Conservation (phyloP, 2,329 filamentous ascomycete genomes). For the Ophioceras dolichostomum region DNA sequence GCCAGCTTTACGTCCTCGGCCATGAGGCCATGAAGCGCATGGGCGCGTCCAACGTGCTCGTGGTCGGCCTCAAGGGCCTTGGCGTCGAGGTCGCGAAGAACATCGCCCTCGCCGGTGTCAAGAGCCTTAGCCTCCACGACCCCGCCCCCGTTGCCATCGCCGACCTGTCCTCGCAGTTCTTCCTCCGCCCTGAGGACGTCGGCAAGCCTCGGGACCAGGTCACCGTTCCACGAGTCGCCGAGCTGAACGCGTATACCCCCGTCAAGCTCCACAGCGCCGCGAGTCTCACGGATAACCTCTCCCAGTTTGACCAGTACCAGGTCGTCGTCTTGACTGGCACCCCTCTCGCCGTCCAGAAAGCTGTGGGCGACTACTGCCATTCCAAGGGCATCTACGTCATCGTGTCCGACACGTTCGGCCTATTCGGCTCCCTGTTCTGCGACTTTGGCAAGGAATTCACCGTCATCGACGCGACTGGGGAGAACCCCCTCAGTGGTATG, state of each 20-base stretch:
- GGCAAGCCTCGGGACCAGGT: conserved; percentile 83
- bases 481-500: conserved; percentile 78
- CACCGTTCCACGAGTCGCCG: conserved; percentile 79
- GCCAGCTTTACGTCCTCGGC: conserved; percentile 59
- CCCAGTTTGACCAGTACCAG: conserved; percentile 81
- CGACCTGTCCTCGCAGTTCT: conserved; percentile 95
- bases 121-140: conserved; percentile 89
- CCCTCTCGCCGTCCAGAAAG: conserved; percentile 65
- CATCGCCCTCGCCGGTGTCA: conserved; percentile 93
- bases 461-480: conserved; percentile 78
- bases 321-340: conserved; percentile 84
- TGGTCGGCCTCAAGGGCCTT: conserved; percentile 84
- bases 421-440: conserved; percentile 94
- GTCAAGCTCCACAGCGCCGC: conserved; percentile 60
- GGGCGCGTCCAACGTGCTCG: conserved; percentile 87
- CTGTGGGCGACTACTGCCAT: conserved; percentile 88
- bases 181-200: conserved; percentile 76
- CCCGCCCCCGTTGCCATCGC: conserved; percentile 71
- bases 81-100: conserved; percentile 99
- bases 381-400: conserved; percentile 86
- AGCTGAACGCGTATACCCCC: conserved; percentile 93
- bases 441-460: conserved; percentile 95
- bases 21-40: conserved; percentile 96
- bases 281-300: conserved; percentile 63
- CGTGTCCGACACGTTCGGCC: conserved; percentile 76